Conservation (phyloP, 352 stramenopile genomes). For the Pilasporangium apinafurcum region DNA sequence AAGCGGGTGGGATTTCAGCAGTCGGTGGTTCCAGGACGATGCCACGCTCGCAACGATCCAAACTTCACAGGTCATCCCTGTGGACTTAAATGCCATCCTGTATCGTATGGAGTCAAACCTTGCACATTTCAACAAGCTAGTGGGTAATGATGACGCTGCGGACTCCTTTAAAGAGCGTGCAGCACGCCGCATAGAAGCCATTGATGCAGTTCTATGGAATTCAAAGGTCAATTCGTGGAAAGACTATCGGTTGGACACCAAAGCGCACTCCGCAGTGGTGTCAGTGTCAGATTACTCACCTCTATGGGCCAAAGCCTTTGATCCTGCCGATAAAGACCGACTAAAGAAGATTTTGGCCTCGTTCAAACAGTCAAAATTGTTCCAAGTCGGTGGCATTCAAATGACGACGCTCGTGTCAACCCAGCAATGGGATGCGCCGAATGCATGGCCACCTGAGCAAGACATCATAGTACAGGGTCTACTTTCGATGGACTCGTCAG, state of each 20-base stretch:
- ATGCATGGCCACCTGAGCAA: conserved; percentile 81
- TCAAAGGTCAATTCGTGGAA: conserved; percentile 46
- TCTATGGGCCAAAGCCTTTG: conserved; percentile 64
- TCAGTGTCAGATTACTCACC: conserved; percentile 66
- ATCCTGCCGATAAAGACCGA: conserved; percentile 27
- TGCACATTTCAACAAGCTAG: conserved; percentile 43
- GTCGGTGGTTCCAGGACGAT: conserved; percentile 61
- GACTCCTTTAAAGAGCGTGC: conserved; percentile 38
- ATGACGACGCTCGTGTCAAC: conserved; percentile 64
- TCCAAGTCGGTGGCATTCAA: conserved; percentile 56
- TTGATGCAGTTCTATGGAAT: conserved; percentile 67
- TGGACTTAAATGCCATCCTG: conserved; percentile 82
- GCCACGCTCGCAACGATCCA: conserved; percentile 50
- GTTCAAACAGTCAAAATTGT: conserved; percentile 49
- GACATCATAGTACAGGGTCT: conserved; percentile 79
- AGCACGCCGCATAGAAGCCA: conserved; percentile 31
- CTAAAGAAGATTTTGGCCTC: conserved; percentile 40
- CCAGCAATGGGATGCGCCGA: conserved; percentile 84
- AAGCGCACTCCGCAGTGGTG: conserved; percentile 31
- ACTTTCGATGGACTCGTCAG: conserved; percentile 30
- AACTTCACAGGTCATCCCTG: conserved; percentile 63
- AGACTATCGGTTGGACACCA: conserved; percentile 52
- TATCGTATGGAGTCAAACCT: conserved; percentile 72
- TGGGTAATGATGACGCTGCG: conserved; percentile 34
- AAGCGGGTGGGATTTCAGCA: conserved; percentile 88